Evolutionary conservation across 2,329 filamentous ascomycete species (phyloP).

Genomic region (Aspergillus oerlinghausenensis): DNA sequence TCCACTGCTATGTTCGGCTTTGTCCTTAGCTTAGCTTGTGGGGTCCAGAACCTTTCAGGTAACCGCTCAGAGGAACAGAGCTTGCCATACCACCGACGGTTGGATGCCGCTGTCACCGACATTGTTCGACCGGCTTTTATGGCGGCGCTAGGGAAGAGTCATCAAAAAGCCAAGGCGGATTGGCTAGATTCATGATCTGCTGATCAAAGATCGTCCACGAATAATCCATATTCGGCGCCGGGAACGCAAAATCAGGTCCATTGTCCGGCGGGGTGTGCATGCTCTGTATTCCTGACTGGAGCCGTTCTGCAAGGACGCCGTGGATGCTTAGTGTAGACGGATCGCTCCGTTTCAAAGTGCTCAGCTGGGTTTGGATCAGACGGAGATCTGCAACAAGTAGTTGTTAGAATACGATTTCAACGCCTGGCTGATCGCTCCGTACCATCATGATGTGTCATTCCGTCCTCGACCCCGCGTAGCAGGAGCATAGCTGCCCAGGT

Average conservation of each 20-base stretch:
- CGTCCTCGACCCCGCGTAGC: slow-evolving; percentile 24
- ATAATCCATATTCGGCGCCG: slow-evolving; percentile 17
- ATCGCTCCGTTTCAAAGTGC: slow-evolving; percentile 19
- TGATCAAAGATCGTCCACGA: slow-evolving; percentile 30
- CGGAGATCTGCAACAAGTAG: slow-evolving; percentile 13
- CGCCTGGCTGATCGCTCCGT: slow-evolving; percentile 11
- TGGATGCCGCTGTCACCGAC: background rate
- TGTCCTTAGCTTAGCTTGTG: background rate
- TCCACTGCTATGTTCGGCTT: no score
- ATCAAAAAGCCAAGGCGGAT: slow-evolving; percentile 25
- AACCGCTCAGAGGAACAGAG: background rate
- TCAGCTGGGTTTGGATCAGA: slow-evolving; percentile 23
- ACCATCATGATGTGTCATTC: slow-evolving; percentile 27
- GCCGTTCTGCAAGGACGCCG: slow-evolving; percentile 19
- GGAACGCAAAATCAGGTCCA: slow-evolving; percentile 16
- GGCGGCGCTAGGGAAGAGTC: slow-evolving; percentile 4
- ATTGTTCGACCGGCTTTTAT: background rate
- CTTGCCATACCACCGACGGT: background rate
- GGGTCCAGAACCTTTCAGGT: background rate
- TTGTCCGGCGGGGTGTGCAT: slow-evolving; percentile 27
- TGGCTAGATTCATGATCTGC: slow-evolving; percentile 26
- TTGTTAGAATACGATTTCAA: background rate
- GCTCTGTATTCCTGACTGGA: slow-evolving; percentile 23
- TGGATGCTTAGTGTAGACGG: slow-evolving; percentile 22
- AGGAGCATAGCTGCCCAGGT: slow-evolving; percentile 26